A percentile compares a stretch with the other conserved stretches of the same genome.
Evolutionary conservation across 2,329 filamentous ascomycete species (phyloP).

Genomic region (Verticillium alfalfae): DNA sequence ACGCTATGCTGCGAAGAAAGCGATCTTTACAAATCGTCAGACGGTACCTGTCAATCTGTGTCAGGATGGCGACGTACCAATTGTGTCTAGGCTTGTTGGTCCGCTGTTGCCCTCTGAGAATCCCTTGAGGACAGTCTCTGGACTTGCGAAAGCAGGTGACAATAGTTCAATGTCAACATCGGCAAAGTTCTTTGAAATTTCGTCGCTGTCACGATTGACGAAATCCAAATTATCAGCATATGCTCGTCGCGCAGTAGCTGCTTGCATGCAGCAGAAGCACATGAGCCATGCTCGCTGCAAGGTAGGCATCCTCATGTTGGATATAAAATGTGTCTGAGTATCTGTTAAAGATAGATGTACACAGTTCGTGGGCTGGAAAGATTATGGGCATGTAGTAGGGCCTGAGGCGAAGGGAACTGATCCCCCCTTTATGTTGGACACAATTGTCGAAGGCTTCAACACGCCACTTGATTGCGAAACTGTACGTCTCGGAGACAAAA

Average conservation of each 20-base stretch:
- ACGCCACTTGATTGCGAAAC: neutral
- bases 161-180: conserved; percentile 15
- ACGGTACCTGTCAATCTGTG: conserved; percentile 8
- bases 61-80: conserved; percentile 16
- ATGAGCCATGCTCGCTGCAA: neutral
- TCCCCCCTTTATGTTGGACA: neutral
- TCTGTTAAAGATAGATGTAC: neutral
- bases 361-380: too few relatives aligned
- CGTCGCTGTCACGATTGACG: conserved; percentile 6
- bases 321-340: neutral
- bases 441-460: neutral
- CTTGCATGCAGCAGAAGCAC: neutral
- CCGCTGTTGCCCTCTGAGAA: conserved; percentile 17
- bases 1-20: conserved; percentile 14
- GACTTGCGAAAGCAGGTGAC: conserved; percentile 15
- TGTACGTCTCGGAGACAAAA: neutral
- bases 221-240: conserved; percentile 16
- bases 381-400: neutral
- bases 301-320: neutral
- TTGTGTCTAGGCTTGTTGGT: conserved; percentile 12
- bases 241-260: conserved; percentile 7
- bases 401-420: neutral
- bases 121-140: conserved; percentile 10
- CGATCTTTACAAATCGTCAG: conserved; percentile 5
- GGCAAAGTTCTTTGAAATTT: conserved; percentile 15